Base-by-base conservation (phyloP, 208 protist species). In the Leptomonas pyrrhocoris region DNA sequence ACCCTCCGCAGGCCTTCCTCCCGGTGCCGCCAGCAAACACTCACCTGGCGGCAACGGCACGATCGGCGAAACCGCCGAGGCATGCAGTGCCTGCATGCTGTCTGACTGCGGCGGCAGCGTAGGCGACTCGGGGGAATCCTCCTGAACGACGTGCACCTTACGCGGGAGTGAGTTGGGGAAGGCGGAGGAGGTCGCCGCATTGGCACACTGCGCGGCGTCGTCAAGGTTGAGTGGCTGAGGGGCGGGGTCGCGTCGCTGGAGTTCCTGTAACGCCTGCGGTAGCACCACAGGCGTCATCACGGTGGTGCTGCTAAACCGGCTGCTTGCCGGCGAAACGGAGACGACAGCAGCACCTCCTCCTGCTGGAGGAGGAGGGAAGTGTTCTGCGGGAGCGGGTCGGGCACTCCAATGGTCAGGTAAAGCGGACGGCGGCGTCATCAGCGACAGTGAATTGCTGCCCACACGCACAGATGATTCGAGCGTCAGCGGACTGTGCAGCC, bases 401-500 rank as follows among this genome's bases (percentile, higher is more conserved):
- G 25, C 43, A 30, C 11, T 15, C 11, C 25, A 23, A 2, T 15
- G 57, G n/a, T 27, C 19, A 15, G 58, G 27, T 25, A 25, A 4
- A 28, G 40, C 45, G 11, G 58, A 19, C 2, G 16, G 45, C 45
- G 58, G 28, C 25, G 28, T 15, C 43, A 64, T 2, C 6, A 27
- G 40, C 2, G 58, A 64, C 18, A 42, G 58, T 27, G 36, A 18
- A 1, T n/a, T 28, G 19, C 58, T 64, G 27, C 40, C 58, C 25
- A 38, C 28, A 0, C 45, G 27, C 1, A 23, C 16, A 28, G 58
- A 36, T 13, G 58, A 27, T 40, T 64, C 45, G 1, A 64, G 1
- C 18, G 58, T 42, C 31, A 53, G 28, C 6, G 43, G 58, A 28
- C 58, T 64, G 27, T 27, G 40, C 58, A 64, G 27, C 13, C 23